Evolutionary conservation across 768 basidiomycete species (phyloP).

Genomic region (Termitomyces sp.): DNA sequence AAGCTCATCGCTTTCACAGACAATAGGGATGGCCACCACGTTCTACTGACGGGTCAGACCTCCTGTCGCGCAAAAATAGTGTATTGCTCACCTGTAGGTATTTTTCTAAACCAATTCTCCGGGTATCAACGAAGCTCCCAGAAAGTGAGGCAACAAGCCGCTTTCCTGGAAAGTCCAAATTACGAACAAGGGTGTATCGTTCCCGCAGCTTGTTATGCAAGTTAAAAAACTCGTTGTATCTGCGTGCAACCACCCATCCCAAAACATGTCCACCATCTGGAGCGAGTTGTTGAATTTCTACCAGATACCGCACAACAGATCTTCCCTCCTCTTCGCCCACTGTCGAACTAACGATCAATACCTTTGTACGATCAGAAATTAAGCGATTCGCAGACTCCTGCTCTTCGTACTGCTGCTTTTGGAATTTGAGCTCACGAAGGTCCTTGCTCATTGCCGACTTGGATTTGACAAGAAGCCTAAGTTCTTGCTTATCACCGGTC

Average conservation of each 20-base stretch:
- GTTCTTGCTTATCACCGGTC: constrained; percentile 84
- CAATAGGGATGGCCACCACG: constrained; percentile 64
- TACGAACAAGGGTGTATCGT: constrained; percentile 55
- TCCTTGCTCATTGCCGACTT: constrained; percentile 80
- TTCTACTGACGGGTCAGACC: constrained; percentile 35
- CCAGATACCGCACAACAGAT: constrained; percentile 85
- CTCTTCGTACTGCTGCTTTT: constrained; percentile 89
- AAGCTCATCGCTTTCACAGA: constrained; percentile 80
- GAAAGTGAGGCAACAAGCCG: constrained; percentile 86
- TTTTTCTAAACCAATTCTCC: constrained; percentile 75
- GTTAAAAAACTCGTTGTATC: constrained; percentile 92
- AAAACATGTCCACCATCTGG: constrained; percentile 71
- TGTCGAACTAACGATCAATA: constrained; percentile 82
- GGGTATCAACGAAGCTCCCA: constrained; percentile 79
- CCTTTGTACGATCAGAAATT: constrained; percentile 74
- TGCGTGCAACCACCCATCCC: constrained; percentile 89
- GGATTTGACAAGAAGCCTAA: constrained; percentile 75
- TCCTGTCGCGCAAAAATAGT: not conserved
- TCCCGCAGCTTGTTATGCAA: constrained; percentile 87
- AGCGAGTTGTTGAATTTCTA: constrained; percentile 89
- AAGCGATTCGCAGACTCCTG: constrained; percentile 91
- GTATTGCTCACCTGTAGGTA: constrained; percentile 72
- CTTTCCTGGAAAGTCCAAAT: constrained; percentile 89
- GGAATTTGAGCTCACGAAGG: constrained; percentile 78
- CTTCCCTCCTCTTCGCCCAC: constrained; percentile 82